Evolutionary conservation across 208 protist species (phyloP), one percentile per base, ranked within the genome.

Genomic region (Acanthamoeba triangularis): DNA sequence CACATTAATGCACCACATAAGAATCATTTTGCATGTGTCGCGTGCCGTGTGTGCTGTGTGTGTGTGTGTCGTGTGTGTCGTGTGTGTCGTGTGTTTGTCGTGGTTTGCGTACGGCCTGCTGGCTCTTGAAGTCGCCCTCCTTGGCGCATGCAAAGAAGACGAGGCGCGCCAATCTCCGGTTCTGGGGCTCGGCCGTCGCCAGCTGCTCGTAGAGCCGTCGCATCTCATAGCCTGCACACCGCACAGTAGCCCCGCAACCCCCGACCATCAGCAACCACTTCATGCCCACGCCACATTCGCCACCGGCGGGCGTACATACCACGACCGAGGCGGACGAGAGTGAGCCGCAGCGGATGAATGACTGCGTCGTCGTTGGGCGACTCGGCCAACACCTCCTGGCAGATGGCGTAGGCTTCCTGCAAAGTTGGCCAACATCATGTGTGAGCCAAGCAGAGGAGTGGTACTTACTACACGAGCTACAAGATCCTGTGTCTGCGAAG

Each of bases 71-170:
- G 41, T 47, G 41, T 6, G 41, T 47, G 41, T 47, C 41, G 41
- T 47, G 41, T 47, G 3, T 41, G 80, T 13, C 28, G 49, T 11
- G 54, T 61, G 0, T 4, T 2, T 16, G 13, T 28, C 7, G 47
- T 52, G 47, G 44, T 18, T 14, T 14, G 30, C 56, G 37, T 94
- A 94, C 90, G 14, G 65, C 35, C 44, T 94, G 90, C 90, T 94
- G 90, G 47, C 30, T 80, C 41, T 94, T 94, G 52, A 82, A 78
- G 44, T 94, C 90, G 47, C 28, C 41, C n/a, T 82, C 65, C 56
- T 78, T 72, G 33, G 44, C 90, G 44, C 52, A 94, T 3, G 90
- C 59, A 37, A 94, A 94, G 65, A 94, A 94, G 94, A 94, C 65
- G 28, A 80, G 11, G 23, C 65, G 41, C 28, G 63, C 90, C 33